Conservation (phyloP, 179 eudicot species). For the Spinacia oleracea region DNA sequence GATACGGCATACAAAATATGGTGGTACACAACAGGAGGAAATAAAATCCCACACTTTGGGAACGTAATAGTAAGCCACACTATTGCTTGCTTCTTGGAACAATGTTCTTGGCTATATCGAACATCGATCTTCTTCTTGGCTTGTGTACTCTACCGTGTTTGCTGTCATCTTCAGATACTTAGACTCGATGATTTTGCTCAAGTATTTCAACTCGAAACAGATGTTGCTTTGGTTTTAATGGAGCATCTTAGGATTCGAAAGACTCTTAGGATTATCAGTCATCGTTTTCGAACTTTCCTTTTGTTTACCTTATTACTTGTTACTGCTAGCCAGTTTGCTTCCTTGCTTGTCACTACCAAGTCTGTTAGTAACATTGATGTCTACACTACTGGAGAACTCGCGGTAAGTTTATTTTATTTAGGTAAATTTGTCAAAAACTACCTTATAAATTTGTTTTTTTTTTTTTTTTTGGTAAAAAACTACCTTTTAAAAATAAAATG, state of each 20-base stretch:
- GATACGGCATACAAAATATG: slow-evolving; percentile 74
- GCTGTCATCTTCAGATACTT: slow-evolving; percentile 82
- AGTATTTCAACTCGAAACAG: slow-evolving; percentile 67
- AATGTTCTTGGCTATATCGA: slow-evolving; percentile 83
- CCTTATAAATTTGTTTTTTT: too few relatives aligned
- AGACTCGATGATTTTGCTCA: slow-evolving; percentile 75
- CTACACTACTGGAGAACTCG: slow-evolving; percentile 77
- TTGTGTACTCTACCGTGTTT: slow-evolving; percentile 72
- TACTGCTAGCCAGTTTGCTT: slow-evolving; percentile 73
- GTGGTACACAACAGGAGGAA: slow-evolving; percentile 85
- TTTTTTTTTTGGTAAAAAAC: neutral
- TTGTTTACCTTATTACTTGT: slow-evolving; percentile 57
- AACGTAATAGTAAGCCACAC: slow-evolving; percentile 51
- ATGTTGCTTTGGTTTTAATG: slow-evolving; percentile 58
- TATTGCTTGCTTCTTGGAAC: slow-evolving; percentile 54
- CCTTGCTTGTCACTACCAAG: slow-evolving; percentile 64
- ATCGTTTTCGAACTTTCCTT: slow-evolving; percentile 77
- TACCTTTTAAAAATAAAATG: too few relatives aligned
- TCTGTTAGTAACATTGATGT: slow-evolving; percentile 47
- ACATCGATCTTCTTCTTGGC: slow-evolving; percentile 67
- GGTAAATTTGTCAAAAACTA: too few relatives aligned
- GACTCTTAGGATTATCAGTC: slow-evolving; percentile 77
- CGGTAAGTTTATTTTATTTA: slow-evolving; percentile 39
- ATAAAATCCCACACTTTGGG: slow-evolving; percentile 52
- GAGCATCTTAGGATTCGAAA: slow-evolving; percentile 76